Percentiles rank a stretch among this genome's conserved stretches.
These are phyloP conservation scores for Cicer arietinum DNA, from an alignment of 306 rosid species.

Conservation along the genomic window DNA sequence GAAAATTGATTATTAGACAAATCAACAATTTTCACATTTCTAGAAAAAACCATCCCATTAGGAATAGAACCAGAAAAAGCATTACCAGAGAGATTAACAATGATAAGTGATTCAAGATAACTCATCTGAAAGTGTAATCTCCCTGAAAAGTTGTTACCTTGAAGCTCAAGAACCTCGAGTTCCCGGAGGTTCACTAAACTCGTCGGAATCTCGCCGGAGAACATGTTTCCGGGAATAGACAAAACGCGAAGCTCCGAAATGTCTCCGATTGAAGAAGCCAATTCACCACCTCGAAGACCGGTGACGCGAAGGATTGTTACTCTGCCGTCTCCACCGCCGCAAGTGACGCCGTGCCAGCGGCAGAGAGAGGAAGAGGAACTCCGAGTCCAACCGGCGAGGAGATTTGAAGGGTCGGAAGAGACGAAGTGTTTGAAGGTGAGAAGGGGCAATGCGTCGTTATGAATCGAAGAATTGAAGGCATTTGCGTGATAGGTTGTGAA, in stretches of 20 bases:
- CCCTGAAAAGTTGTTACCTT: constrained; percentile 68
- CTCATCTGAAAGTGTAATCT: constrained; percentile 52
- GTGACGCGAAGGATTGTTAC: constrained; percentile 51
- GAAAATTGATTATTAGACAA: constrained; percentile 63
- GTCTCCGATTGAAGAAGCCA: constrained; percentile 51
- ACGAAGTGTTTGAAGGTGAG: constrained; percentile 54
- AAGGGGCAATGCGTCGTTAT: constrained; percentile 61
- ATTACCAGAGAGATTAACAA: constrained; percentile 64
- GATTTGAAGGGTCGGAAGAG: constrained; percentile 48
- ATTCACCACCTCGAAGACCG: constrained; percentile 48
- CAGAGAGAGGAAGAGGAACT: constrained; percentile 45
- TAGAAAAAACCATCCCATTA: constrained; percentile 47
- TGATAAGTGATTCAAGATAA: constrained; percentile 49
- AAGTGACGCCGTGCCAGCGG: constrained; percentile 60
- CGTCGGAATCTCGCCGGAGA: constrained; percentile 61
- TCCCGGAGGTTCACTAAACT: constrained; percentile 48
- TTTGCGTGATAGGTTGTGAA: constrained; percentile 39
- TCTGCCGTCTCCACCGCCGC: constrained; percentile 49
- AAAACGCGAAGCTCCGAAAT: constrained; percentile 51
- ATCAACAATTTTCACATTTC: constrained; percentile 53
- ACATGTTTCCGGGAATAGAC: constrained; percentile 57
- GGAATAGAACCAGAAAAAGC: constrained; percentile 58
- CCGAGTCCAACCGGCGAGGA: constrained; percentile 54
- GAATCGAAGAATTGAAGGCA: constrained; percentile 37
- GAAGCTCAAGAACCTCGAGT: constrained; percentile 60